Conservation (phyloP, 2,329 filamentous ascomycete species). For the Aspergillus versicolor region DNA sequence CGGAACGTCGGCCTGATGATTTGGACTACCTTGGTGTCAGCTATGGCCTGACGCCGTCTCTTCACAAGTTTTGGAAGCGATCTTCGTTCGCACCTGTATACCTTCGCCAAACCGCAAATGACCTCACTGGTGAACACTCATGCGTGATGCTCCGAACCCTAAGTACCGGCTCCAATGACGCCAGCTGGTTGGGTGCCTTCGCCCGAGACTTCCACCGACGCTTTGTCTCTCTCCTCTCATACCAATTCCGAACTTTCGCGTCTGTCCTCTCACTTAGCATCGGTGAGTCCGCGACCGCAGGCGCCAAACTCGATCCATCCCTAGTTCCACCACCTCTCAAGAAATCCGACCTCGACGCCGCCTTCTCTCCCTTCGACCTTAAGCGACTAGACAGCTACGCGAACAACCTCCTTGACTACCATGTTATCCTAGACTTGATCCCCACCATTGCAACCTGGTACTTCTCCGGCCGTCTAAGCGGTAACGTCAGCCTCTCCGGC, state of each 20-base stretch:
- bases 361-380: conserved; percentile 87
- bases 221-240: conserved; percentile 87
- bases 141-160: conserved; percentile 94
- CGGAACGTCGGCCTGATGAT: conserved; percentile 73
- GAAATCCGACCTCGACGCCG: conserved; percentile 72
- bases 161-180: conserved; percentile 59
- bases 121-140: conserved; percentile 94
- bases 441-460: conserved; percentile 79
- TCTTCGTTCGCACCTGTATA: conserved; percentile 85
- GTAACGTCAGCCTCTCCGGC: conserved; percentile 69
- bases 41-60: conserved; percentile 80
- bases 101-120: conserved; percentile 90
- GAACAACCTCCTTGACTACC: conserved; percentile 96
- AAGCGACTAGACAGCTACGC: conserved; percentile 94
- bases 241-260: conserved; percentile 83
- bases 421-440: conserved; percentile 91
- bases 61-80: conserved; percentile 98
- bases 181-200: conserved; percentile 85
- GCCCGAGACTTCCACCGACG: conserved; percentile 89
- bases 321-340: conserved; percentile 58
- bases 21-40: conserved; percentile 95
- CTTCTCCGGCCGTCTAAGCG: conserved; percentile 74
- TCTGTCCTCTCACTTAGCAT: conserved; percentile 79
- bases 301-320: conserved; percentile 65
- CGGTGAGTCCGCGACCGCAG: conserved; percentile 76